Evolutionary conservation across 176 grass and related monocot genomes (phyloP), one percentile per base, ranked within the genome.

Genomic region (Eragrostis nindensis): DNA sequence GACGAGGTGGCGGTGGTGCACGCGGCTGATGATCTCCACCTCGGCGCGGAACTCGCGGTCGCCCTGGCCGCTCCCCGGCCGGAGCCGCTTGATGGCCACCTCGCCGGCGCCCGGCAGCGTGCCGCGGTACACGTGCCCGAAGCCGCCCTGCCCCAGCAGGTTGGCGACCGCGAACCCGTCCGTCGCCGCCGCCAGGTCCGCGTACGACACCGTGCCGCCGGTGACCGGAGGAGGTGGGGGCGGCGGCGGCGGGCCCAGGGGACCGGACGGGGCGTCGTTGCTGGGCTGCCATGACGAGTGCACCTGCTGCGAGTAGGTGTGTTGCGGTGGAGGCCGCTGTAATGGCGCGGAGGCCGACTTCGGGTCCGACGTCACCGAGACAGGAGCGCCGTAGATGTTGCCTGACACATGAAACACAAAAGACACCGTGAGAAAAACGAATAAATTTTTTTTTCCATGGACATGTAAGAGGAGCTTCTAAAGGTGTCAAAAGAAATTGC

Each of bases 41-140:
- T 98, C 95, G 9, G 95, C 88, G 69, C 62, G 92, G 88, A 98
- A 98, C 80, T 98, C 95, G 57, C 88, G 90, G 14, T 98, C 92
- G 19, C 95, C 95, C 86, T 98, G 95, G 40, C 95, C 76, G 47
- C 92, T 71, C 1, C 86, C 92, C 1, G 78, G 15, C 5, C 55
- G 89, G 11, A 98, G 74, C 75, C 88, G 88, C 88, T 98, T 98
- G 86, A 98, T 92, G 52, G 95, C 95, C 50, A 98, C 88, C 83
- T 91, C 92, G 22, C 75, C 66, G 12, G 54, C 62, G 36, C 73
- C 65, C 50, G 6, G 7, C 15, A 93, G 77, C 17, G 62, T 52
- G 32, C 95, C 95, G 56, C 54, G 82, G 73, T 94, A 98, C 24
- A 98, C 95, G 47, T 92, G 86, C 5, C 95, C 95, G 60, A 98